Evolutionary conservation across 495 filamentous ascomycete genomes (phyloP), one percentile per base, ranked within the genome.

Genomic region (Talaromyces proteolyticus): DNA sequence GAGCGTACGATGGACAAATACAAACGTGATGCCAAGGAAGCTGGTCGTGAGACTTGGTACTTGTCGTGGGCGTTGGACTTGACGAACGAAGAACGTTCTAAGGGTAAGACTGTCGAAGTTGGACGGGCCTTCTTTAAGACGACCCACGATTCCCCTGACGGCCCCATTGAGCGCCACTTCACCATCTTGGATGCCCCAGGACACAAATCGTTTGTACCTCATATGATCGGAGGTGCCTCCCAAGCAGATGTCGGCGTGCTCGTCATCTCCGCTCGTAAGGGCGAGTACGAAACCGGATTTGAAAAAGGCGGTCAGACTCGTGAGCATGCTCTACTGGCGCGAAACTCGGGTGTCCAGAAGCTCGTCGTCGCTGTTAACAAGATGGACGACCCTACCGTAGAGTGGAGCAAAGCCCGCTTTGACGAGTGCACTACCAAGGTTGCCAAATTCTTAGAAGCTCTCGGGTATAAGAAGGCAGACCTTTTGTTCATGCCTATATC

Each of bases 271-370:
- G 90, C 93, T 1, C 88, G 93, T 50, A 98, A 96, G 74, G 93
- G 93, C 65, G 94, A 99, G 70, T 99, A 99, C 63, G 93, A 99
- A 72, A 97, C 93, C 34, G 93, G 93, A n/a, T 99, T 99, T 65
- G 93, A 97, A 64, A 96, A 94, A 71, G 93, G 93, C 46, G 93
- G 94, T 14, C 93, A 99, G 66, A 99, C 94, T 39, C 79, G 93
- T 61, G 93, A 99, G 73, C 93, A 98, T 66, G 93, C 93, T 41
- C 85, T 99, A 63, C 75, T 99, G 45, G 93, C 93, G 44, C 94
- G 96, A 67, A 99, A 95, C n/a, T 90, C 95, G 61, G 92, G 93
- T 60, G 93, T 99, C 24, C 88, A 88, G 73, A 96, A 95, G 67
- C 79, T 99, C 17, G 74, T 97, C 3, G 81, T 99, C 18, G 93